Conservation (phyloP, 306 rosid genomes). For the Rosa rugosa region DNA sequence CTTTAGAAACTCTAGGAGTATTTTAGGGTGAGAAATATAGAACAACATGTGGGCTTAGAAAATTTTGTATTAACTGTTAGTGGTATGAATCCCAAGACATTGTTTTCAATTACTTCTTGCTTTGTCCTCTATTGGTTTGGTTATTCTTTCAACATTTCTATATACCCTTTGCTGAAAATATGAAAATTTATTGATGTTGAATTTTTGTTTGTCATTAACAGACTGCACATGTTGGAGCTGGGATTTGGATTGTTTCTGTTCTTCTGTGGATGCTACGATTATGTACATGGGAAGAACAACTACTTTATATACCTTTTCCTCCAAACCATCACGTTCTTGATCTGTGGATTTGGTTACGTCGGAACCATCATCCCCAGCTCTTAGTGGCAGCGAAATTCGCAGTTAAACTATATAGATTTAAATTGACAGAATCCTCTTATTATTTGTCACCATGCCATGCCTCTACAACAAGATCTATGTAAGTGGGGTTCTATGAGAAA, state of each 20-base stretch:
- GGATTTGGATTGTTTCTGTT: slow-evolving; percentile 89
- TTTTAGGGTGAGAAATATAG: neutral
- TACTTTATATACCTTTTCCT: slow-evolving; percentile 93
- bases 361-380: slow-evolving; percentile 91
- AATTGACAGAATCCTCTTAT: slow-evolving; percentile 25
- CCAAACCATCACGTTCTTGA: slow-evolving; percentile 75
- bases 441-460: slow-evolving; percentile 31
- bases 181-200: slow-evolving; percentile 9
- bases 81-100: neutral
- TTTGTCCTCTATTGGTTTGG: neutral
- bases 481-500: slow-evolving; percentile 35
- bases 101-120: neutral
- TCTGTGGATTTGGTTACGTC: slow-evolving; percentile 87
- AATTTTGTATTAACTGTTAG: neutral
- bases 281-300: slow-evolving; percentile 83
- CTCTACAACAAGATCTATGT: slow-evolving; percentile 30
- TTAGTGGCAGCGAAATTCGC: slow-evolving; percentile 15
- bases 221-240: slow-evolving; percentile 79
- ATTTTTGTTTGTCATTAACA: slow-evolving; percentile 36
- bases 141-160: neutral
- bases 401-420: slow-evolving; percentile 17
- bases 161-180: neutral
- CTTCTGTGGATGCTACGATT: slow-evolving; percentile 96
- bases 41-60: neutral
- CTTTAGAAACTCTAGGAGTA: slow-evolving; percentile 5